Evolutionary conservation across 495 filamentous ascomycete genomes (phyloP).

Genomic region (Tuber umbilicatum): DNA sequence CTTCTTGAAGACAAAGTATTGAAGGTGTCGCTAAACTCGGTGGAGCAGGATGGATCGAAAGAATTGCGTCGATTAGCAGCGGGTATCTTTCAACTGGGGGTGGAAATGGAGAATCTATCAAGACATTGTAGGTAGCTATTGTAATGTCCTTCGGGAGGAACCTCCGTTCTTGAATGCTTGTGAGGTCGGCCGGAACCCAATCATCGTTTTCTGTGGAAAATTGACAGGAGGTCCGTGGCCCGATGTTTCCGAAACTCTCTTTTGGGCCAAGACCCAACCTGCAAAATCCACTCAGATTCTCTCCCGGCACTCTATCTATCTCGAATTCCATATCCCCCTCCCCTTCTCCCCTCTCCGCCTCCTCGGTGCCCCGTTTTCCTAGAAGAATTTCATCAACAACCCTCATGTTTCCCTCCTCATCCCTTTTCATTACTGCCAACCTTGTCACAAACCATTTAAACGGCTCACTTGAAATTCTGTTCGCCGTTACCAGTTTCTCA

Average conservation of each 20-base stretch:
- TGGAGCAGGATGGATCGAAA: constrained; percentile 24
- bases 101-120: constrained; percentile 51
- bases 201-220: constrained; percentile 37
- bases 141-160: constrained; percentile 36
- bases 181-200: constrained; percentile 28
- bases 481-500: constrained; percentile 37
- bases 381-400: constrained; percentile 42
- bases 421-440: constrained; percentile 48
- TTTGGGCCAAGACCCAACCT: background rate
- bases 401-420: constrained; percentile 46
- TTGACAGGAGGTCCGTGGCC: background rate
- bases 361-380: constrained; percentile 19
- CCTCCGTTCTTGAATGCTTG: constrained; percentile 7
- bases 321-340: constrained; percentile 6
- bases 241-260: background rate
- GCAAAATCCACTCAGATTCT: background rate
- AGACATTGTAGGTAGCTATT: constrained; percentile 53
- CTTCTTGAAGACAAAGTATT: constrained; percentile 54
- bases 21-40: constrained; percentile 44
- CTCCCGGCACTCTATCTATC: background rate
- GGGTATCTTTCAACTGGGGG: constrained; percentile 49
- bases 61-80: constrained; percentile 44
- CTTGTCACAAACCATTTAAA: constrained; percentile 46
- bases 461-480: background rate
- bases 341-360: constrained; percentile 2